Base-by-base conservation (phyloP, 345 rosid species). In the Jatropha curcas region DNA sequence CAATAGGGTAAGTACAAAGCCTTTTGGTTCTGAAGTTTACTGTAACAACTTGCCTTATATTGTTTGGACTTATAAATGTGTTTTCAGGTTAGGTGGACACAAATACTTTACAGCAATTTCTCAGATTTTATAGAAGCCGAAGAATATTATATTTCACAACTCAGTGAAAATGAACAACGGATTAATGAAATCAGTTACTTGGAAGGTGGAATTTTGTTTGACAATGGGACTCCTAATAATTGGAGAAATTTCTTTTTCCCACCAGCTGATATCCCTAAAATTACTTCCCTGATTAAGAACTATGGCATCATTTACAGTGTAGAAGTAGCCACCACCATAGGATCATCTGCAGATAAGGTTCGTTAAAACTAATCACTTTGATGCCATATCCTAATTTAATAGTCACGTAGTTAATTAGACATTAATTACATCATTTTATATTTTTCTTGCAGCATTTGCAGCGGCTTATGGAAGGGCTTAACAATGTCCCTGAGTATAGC, bases 181-280 rank as follows among this genome's bases (percentile, higher is more conserved):
- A n/a, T n/a, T 10, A 41, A 70, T 7, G n/a, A 35, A 24, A 20
- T 70, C 2, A 76, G 56, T 39, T 79, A 79, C 45, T 45, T 79
- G 48, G 82, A 74, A 71, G 82, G 82, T 24, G 52, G 30, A 48
- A 9, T 79, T 57, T 11, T 79, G 10, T 33, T 74, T 22, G 82
- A 66, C 56, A 74, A 74, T 65, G 78, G 78, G 7, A 65, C 72
- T 48, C 80, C 80, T 1, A 77, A 72, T 60, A 13, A 35, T 13
- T 79, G 82, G 78, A 53, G 33, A 33, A 71, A 71, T 0, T 11
- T 20, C 37, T 79, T 74, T 52, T 79, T 64, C 55, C 71, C 68
- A 28, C 35, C 64, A 4, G 13, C 63, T 0, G 64, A 60, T 30
- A 4, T 74, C 25, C 68, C 79, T 16, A 60, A 8, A 33, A 79